These are phyloP conservation scores for Rhodotorula sp. DNA, from an alignment of 1,284 basidiomycete genomes.

Conservation along the genomic window DNA sequence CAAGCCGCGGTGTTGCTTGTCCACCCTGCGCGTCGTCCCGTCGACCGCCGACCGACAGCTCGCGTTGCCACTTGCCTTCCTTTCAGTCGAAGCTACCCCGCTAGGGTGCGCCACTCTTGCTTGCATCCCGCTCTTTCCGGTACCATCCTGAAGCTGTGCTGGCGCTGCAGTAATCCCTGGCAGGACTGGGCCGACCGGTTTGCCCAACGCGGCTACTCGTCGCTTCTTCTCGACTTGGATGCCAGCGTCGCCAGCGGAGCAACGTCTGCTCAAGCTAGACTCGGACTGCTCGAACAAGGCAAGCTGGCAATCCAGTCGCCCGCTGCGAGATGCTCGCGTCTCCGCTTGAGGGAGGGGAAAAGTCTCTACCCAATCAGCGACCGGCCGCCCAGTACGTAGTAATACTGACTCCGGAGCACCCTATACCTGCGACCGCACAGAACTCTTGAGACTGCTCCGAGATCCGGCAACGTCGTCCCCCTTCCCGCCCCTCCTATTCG, in stretches of 20 bases:
- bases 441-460: slow-evolving; percentile 20
- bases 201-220: slow-evolving; percentile 23
- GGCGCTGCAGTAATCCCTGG: slow-evolving; percentile 10
- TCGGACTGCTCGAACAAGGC: slow-evolving; percentile 24
- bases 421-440: neutral
- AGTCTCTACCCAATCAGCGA: no score
- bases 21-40: slow-evolving; percentile 8
- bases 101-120: slow-evolving; percentile 6
- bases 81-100: slow-evolving; percentile 5
- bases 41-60: slow-evolving; percentile 17
- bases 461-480: slow-evolving; percentile 12
- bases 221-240: slow-evolving; percentile 33
- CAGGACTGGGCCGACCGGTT: slow-evolving; percentile 16
- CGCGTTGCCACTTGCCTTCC: slow-evolving; percentile 33
- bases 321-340: no score
- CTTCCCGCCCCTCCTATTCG: slow-evolving; percentile 33
- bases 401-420: neutral
- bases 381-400: no score
- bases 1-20: neutral
- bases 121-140: neutral
- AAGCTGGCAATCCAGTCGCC: neutral
- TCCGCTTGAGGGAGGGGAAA: no score
- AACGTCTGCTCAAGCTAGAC: neutral
- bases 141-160: neutral
- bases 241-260: neutral